Base-by-base conservation (phyloP, 371 early-diverging fungal species). In the Apophysomyces trapeziformis region DNA sequence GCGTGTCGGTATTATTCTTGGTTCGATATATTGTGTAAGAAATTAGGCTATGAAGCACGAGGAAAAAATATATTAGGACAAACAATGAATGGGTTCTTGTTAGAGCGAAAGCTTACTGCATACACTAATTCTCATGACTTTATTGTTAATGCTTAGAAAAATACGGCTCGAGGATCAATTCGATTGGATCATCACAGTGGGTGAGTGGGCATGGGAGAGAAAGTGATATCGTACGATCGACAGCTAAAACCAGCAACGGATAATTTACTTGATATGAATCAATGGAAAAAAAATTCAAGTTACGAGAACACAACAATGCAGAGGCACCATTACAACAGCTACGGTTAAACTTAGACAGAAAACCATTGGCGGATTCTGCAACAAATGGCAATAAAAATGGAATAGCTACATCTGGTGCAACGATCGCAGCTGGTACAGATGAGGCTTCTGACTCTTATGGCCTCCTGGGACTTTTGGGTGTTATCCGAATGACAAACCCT, bases 401-500 rank as follows among this genome's bases (percentile, higher is more conserved):
- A 45, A 45, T 45, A 18, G 16, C 13, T 45, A 12, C 46, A 45
- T 13, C n/a, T n/a, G 46, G 16, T n/a, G 13, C n/a, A 18, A 45
- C 6, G 13, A 18, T n/a, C 1, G 13, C 46, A 16, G 46, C 46
- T 7, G 46, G 46, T 13, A 18, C 46, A 13, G 46, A 45, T 26
- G 32, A 26, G 32, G 32, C 2, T 26, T 57, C 73, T 37, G 84
- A 86, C 64, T 71, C 74, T 32, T 89, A 79, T 64, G 91, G 90
- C 7, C 75, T 93, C n/a, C 70, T 87, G 41, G 93, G 92, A 18
- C 74, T 93, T 63, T 76, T 92, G 59, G 89, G 87, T 38, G 87
- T 92, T 56, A 90, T 93, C 57, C 82, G 92, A 26, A 81, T 86
- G 84, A 83, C 89, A 5, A 88, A 92, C 73, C 87, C 83, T 14